phyloP scores from a whole-genome alignment of 2,329 filamentous ascomycete species.

The Calonectria ilicicola region DNA sequence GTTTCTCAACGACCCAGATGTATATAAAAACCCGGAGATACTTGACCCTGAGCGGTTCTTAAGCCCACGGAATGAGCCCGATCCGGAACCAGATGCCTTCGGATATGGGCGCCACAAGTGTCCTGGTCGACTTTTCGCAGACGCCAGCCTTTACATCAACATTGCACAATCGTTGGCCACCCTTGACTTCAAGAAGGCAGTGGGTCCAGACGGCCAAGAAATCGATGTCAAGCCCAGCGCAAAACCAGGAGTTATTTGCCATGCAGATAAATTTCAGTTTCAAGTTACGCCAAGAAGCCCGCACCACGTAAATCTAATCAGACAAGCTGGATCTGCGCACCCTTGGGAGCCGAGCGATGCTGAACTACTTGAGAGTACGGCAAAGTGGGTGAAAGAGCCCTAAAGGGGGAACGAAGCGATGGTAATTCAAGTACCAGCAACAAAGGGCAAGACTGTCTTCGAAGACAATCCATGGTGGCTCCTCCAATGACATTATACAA shows the following conservation, averaged over 20 bases:
- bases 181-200: constrained; percentile 52
- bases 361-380: not conserved
- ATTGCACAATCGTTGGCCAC: constrained; percentile 58
- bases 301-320: not conserved
- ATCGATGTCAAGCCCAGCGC: constrained; percentile 36
- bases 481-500: too few relatives aligned
- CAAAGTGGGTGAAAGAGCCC: not conserved
- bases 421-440: not conserved
- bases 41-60: constrained; percentile 43
- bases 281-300: not conserved
- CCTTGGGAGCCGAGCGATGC: not conserved
- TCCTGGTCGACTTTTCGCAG: constrained; percentile 48
- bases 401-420: not conserved
- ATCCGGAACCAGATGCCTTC: constrained; percentile 44
- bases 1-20: constrained; percentile 71
- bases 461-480: too few relatives aligned
- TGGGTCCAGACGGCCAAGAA: constrained; percentile 49
- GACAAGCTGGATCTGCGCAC: not conserved
- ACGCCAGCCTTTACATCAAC: constrained; percentile 46
- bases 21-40: constrained; percentile 60
- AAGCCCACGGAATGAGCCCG: constrained; percentile 38
- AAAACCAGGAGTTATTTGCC: not conserved
- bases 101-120: constrained; percentile 53
- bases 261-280: not conserved
- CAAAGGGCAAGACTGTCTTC: too few relatives aligned